Percentiles rank a stretch among this genome's conserved stretches.
These are phyloP conservation scores for Phlebiopsis gigantea DNA, from an alignment of 768 basidiomycete genomes.

Conservation along the genomic window DNA sequence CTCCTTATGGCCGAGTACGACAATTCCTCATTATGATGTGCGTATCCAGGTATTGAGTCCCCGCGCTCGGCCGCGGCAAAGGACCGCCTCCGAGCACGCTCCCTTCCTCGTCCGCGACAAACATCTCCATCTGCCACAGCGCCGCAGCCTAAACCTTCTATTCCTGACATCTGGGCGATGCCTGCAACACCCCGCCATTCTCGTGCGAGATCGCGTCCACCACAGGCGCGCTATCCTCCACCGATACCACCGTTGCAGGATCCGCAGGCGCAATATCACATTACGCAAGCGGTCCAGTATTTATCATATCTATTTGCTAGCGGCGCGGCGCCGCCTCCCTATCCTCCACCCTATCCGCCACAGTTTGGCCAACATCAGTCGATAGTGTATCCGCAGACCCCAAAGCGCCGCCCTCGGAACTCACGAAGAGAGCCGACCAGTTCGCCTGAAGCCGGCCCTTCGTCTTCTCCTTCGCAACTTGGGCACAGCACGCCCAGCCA, in stretches of 20 bases:
- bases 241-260: constrained; percentile 11
- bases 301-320: constrained; percentile 34
- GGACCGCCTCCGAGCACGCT: background rate
- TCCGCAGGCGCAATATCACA: constrained; percentile 30
- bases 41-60: background rate
- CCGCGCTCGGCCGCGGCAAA: background rate
- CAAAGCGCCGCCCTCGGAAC: constrained; percentile 7
- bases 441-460: constrained; percentile 18
- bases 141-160: background rate
- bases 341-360: constrained; percentile 10
- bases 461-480: constrained; percentile 22
- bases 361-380: background rate
- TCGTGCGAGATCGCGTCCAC: background rate
- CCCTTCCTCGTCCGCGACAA: background rate
- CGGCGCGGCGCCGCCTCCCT: constrained; percentile 10
- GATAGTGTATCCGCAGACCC: constrained; percentile 14
- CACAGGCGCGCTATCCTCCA: background rate
- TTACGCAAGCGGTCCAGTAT: constrained; percentile 37
- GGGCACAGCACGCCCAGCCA: constrained; percentile 28
- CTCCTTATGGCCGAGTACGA: background rate
- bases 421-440: constrained; percentile 26
- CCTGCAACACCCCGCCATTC: background rate
- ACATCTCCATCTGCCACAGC: background rate
- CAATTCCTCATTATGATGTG: background rate
- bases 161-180: background rate